Evolutionary conservation across 2,329 filamentous ascomycete species (phyloP), one percentile per base, ranked within the genome.

Genomic region (Penicillium sp.): DNA sequence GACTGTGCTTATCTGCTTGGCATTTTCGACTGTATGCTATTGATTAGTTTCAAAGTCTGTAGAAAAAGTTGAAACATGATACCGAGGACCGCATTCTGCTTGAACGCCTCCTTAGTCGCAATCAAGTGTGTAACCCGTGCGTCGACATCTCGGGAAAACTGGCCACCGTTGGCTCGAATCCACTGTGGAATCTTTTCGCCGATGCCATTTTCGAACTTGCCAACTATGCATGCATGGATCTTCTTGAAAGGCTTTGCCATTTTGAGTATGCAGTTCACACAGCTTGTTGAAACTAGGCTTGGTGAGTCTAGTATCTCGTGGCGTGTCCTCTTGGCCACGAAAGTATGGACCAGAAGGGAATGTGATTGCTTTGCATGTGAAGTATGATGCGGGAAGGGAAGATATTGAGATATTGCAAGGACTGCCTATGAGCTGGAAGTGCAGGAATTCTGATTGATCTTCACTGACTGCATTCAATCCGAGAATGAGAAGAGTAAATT

Each of bases 61-160:
- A 23, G 16, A 26, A 8, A 19, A 4, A 14, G 26, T 26, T 7
- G 23, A 10, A 5, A 10, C 7, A 39, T 16, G 58, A 46, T 70
- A 76, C 78, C 70, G 61, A 73, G 69, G 45, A 78, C 70, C 55
- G 70, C 68, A 1, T 76, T 64, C 7, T 77, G 71, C 57, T 81
- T 79, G 70, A 84, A 91, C 14, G 86, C 81, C 32, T 84, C 79
- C 46, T 81, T 76, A 0, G 83, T 84, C 50, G 84, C 83, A 19
- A 96, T 79, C 0, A 96, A 74, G 71, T 96, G 91, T 0, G 91
- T 96, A 9, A 87, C 83, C 0, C 75, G 64, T 0, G 77, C 68
- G 26, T 77, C 77, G 16, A 90, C 72, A 0, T 77, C 73, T 1
- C 75, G 68, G 0, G 75, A 72, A 66, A 85, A 87, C 1, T 53